Percentiles rank a stretch among this genome's conserved stretches.
Evolutionary conservation across 2,329 filamentous ascomycete species (phyloP).

Genomic region (Arthrobotrys conoides): DNA sequence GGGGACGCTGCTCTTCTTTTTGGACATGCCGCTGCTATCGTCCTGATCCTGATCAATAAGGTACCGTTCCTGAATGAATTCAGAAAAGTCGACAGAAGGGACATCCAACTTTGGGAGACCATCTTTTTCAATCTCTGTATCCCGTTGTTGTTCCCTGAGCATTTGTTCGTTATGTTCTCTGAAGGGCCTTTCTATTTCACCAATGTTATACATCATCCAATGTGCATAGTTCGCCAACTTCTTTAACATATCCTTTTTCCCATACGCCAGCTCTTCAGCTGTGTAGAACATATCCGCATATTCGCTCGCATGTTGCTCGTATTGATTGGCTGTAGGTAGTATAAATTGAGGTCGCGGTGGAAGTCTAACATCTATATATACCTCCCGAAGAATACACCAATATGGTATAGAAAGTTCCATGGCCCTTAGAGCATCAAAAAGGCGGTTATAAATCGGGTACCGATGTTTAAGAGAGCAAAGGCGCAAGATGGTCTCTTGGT

Average conservation of each 20-base stretch:
- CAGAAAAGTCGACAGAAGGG: too few relatives aligned
- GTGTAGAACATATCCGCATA: not conserved
- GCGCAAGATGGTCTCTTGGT: not conserved
- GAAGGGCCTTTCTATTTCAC: not conserved
- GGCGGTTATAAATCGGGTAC: not conserved
- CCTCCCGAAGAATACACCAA: not conserved
- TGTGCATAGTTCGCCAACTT: not conserved
- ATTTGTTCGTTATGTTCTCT: too few relatives aligned
- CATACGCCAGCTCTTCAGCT: not conserved
- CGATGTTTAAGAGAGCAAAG: not conserved
- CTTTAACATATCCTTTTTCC: not conserved
- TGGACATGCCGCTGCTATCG: too few relatives aligned
- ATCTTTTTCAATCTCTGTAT: too few relatives aligned
- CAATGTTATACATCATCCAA: too few relatives aligned
- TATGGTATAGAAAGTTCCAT: not conserved
- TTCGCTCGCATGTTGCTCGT: not conserved
- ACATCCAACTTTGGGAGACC: too few relatives aligned
- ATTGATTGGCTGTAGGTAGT: not conserved
- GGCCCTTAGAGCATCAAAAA: not conserved
- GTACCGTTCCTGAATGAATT: too few relatives aligned
- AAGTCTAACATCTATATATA: not conserved
- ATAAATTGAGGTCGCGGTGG: not conserved
- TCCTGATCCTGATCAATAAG: too few relatives aligned
- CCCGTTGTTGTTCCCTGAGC: too few relatives aligned
- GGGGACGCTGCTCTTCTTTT: too few relatives aligned